Conservation (phyloP, 768 basidiomycete species). For the Mycena albidolilacea region DNA sequence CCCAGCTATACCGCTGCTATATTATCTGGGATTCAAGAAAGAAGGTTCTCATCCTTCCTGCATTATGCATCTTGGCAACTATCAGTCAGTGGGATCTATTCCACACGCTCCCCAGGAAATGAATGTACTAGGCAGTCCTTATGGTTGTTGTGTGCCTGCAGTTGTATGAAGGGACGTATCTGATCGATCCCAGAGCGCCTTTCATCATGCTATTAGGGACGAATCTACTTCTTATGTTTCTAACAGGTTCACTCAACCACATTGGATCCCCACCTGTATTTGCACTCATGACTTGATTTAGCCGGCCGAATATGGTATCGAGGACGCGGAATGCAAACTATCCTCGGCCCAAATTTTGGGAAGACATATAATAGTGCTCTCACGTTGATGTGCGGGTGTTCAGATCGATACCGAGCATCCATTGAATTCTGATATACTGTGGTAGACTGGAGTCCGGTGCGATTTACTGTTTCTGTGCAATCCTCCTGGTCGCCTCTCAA, state of each 20-base stretch:
- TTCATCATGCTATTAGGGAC: slow-evolving; percentile 24
- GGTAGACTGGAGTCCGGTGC: slow-evolving; percentile 19
- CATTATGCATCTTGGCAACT: slow-evolving; percentile 26
- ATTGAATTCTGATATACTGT: slow-evolving; percentile 21
- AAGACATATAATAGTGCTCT: slow-evolving; percentile 21
- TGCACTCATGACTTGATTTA: slow-evolving; percentile 16
- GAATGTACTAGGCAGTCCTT: slow-evolving; percentile 18
- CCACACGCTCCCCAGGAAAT: slow-evolving; percentile 8
- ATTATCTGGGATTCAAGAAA: slow-evolving; percentile 22
- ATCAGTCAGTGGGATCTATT: slow-evolving; percentile 15
- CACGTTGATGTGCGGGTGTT: slow-evolving; percentile 19
- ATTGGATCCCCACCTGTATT: slow-evolving; percentile 13
- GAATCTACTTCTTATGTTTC: slow-evolving; percentile 26
- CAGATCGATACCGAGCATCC: slow-evolving; percentile 12
- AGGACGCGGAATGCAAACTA: slow-evolving; percentile 21
- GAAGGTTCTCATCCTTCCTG: slow-evolving; percentile 20
- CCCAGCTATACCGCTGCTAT: slow-evolving; percentile 24
- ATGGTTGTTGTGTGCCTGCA: slow-evolving; percentile 18
- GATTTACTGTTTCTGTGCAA: slow-evolving; percentile 13
- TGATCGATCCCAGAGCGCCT: slow-evolving; percentile 20
- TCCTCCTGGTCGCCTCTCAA: slow-evolving; percentile 19
- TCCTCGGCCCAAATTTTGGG: slow-evolving; percentile 20
- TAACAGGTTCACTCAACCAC: slow-evolving; percentile 24
- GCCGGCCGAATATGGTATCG: slow-evolving; percentile 25
- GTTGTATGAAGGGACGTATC: slow-evolving; percentile 15